phyloP scores from a whole-genome alignment of 2,329 filamentous ascomycete genomes.

The Tolypocladium pustulatum region DNA sequence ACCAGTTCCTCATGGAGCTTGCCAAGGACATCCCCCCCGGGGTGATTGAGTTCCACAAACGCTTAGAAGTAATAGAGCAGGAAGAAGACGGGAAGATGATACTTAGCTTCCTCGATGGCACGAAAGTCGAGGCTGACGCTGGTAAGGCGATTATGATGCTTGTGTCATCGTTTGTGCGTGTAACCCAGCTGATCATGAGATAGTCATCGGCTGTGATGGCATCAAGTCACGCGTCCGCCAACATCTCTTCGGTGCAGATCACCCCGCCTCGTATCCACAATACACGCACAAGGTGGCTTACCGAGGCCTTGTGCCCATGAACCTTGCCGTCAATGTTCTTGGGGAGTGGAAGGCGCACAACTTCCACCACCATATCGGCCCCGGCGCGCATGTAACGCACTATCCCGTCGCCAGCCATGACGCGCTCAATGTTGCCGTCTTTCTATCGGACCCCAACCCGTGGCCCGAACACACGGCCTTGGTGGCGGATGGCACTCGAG shows the following conservation, averaged over 20 bases:
- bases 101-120: constrained; percentile 28
- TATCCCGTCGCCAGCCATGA: not conserved
- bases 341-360: constrained; percentile 23
- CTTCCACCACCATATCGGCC: not conserved
- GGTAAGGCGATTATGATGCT: not conserved
- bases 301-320: constrained; percentile 34
- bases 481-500: not conserved
- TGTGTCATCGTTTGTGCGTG: too few relatives aligned
- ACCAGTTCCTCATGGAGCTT: constrained; percentile 28
- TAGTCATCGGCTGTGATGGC: constrained; percentile 50
- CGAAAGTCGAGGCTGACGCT: constrained; percentile 19
- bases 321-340: constrained; percentile 37
- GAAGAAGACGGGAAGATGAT: constrained; percentile 12
- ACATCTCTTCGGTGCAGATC: constrained; percentile 32
- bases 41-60: constrained; percentile 22
- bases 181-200: too few relatives aligned
- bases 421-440: not conserved
- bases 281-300: constrained; percentile 51
- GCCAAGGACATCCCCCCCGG: constrained; percentile 24
- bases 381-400: not conserved
- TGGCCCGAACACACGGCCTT: not conserved
- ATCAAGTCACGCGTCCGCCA: constrained; percentile 47
- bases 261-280: constrained; percentile 23
- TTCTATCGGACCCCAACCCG: not conserved
- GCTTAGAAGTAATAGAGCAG: constrained; percentile 19